Base-by-base conservation (phyloP, 2,329 filamentous ascomycete species). In the Colletotrichum incanum region DNA sequence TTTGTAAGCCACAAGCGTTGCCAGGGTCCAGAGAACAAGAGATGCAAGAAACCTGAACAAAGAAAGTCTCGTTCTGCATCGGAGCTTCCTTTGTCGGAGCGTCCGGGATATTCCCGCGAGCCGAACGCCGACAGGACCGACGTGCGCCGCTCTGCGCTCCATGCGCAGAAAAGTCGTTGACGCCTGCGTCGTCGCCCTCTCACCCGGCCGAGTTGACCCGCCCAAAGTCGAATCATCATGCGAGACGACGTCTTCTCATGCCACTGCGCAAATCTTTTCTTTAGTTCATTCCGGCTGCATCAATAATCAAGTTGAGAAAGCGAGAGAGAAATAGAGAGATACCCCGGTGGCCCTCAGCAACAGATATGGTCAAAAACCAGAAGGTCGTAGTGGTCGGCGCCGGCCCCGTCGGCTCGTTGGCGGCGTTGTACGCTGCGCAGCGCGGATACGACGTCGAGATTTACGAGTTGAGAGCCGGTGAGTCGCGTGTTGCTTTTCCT, bases 401-500 rank as follows among this genome's bases (percentile, higher is more conserved):
- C 66, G 96, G 96, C 1, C 96, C 96, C 0, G 96, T 99, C 9
- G 96, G 96, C 49, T 94, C 95, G 14, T 86, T 99, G 52, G 95
- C 96, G 31, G 96, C 95, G 54, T 85, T 99, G 7, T 99, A 98
- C 85, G 96, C 96, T 65, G 96, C 96, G 4, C 90, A 93, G 76
- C 88, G 96, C 80, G 96, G 95, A 54, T 91, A 97, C 81, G 86
- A 96, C 78, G 96, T 99, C 41, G 95, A 98, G 81, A 88, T 99
- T 61, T 99, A 98, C 82, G 96, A 99, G 83, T 85, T 99, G 76
- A 90, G 96, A 79, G 91, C 92, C 85, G 96, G 96, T 98, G 88
- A 81, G 90, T 86, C n/a, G 59, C 45, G 63, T 60, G 26, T 47
- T 20, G 47, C 20, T 49, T 58, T 54, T 50, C 50, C 26, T 41